phyloP scores from a whole-genome alignment of 441 rosid genomes.

The Jatropha podagrica region DNA sequence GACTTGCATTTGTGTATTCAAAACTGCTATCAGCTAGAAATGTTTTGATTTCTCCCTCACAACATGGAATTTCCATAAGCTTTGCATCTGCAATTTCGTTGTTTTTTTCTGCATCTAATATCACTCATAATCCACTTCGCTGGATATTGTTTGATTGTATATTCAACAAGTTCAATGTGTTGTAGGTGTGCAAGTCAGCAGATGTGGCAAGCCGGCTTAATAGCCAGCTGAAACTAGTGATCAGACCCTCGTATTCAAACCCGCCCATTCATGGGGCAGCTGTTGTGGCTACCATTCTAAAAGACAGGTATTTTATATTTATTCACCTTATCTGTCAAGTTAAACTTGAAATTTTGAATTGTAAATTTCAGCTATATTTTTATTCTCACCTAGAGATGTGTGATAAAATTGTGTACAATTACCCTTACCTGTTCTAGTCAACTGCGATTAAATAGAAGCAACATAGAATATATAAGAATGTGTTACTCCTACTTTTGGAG shows the following conservation, averaged over 20 bases:
- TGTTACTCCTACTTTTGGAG: too few relatives aligned
- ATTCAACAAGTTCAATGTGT: slow-evolving; percentile 13
- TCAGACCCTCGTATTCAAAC: slow-evolving; percentile 78
- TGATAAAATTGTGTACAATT: neutral
- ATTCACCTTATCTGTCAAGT: neutral
- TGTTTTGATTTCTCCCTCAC: neutral
- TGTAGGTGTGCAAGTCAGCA: slow-evolving; percentile 76
- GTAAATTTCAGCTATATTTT: neutral
- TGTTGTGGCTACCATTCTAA: slow-evolving; percentile 59
- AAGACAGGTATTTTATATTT: slow-evolving; percentile 38
- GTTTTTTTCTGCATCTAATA: neutral
- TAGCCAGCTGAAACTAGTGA: slow-evolving; percentile 70
- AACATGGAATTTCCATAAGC: neutral
- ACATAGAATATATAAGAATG: neutral
- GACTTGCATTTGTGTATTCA: neutral
- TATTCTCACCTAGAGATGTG: neutral
- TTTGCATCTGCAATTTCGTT: neutral
- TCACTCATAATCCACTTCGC: too few relatives aligned
- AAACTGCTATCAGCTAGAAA: neutral
- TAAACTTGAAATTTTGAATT: neutral
- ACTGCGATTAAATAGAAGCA: neutral
- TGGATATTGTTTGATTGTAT: neutral
- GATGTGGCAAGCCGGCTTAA: slow-evolving; percentile 67
- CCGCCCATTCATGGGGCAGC: slow-evolving; percentile 91
- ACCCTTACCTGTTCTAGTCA: neutral